These are phyloP conservation scores for Apophysomyces sp. DNA, from an alignment of 371 early-diverging fungal genomes.

Conservation along the genomic window DNA sequence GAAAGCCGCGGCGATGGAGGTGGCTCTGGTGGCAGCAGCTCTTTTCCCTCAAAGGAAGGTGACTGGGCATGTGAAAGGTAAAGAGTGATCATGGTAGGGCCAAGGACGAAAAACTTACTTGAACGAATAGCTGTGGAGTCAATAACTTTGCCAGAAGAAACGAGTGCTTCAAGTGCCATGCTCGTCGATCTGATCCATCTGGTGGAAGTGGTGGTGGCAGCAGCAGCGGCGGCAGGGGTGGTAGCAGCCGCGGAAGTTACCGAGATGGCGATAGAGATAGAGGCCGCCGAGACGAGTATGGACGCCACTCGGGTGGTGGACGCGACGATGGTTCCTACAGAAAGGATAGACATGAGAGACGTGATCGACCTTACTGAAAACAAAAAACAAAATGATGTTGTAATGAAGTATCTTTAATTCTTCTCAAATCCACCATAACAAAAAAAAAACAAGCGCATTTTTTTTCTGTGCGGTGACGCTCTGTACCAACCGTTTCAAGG, in stretches of 20 bases:
- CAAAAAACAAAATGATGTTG: not conserved
- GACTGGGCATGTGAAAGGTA: conserved; percentile 35
- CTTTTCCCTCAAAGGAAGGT: conserved; percentile 21
- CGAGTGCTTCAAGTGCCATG: conserved; percentile 28
- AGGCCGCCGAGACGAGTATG: not conserved
- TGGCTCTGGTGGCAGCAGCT: conserved; percentile 4
- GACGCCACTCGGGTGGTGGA: not conserved
- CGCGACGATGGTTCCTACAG: not conserved
- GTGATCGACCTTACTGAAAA: not conserved
- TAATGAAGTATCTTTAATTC: not conserved
- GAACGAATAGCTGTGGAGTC: conserved; percentile 31
- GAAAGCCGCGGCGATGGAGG: conserved; percentile 17
- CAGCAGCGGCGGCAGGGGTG: conserved; percentile 10
- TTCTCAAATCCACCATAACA: too few species aligned
- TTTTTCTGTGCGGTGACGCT: too few species aligned
- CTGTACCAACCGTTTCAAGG: too few species aligned
- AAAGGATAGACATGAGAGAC: not conserved
- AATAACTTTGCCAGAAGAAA: conserved; percentile 35
- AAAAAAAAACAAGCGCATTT: too few species aligned
- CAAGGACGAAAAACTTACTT: conserved; percentile 11
- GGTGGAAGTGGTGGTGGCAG: conserved; percentile 20
- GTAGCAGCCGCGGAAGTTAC: not conserved
- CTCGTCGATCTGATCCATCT: conserved; percentile 15
- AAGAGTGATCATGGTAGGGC: conserved; percentile 2
- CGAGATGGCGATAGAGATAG: not conserved